Evolutionary conservation across 805 yeast species (phyloP), one percentile per base, ranked within the genome.

Genomic region (Pichia exigua): DNA sequence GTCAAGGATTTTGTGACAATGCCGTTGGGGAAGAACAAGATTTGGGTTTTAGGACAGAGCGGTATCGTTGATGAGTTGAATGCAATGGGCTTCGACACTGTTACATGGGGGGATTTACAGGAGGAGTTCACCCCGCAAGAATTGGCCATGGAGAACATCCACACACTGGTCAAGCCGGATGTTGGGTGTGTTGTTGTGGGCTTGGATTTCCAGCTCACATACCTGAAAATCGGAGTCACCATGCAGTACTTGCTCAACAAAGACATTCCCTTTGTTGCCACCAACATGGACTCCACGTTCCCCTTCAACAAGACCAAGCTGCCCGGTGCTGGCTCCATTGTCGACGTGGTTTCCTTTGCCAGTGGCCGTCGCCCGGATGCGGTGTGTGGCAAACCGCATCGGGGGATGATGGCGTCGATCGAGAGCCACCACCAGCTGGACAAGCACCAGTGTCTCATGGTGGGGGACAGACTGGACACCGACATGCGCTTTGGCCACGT

Each of bases 251-350:
- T 94, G 47, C 73, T 76, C 55, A 78, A 83, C 52, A 81, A 82
- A 47, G 72, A 75, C 2, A 74, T 88, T 4, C 77, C 83, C 32
- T 94, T 89, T 67, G 74, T 94, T 57, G 98, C 97, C 22, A 94
- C 98, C 6, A 94, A 94, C 66, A 87, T 87, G 43, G 99, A 94
- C 67, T 85, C 96, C 1, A 94, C 99, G 0, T 94, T 82, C 73
- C 99, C 99, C 2, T 80, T 86, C 53, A 83, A 87, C 67, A 97
- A 96, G 1, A 74, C 79, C 59, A 77, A 87, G 46, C 76, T 94
- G 47, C 95, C 97, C 20, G 99, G 99, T 30, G 98, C 99, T 1
- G 99, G 99, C 1, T 83, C 97, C 1, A 79, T 89, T 57, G 83
- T 92, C 44, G 87, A 88, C 58, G 76, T 90, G 0, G 82, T 88